These are phyloP conservation scores for Talaromyces sp. DNA, from an alignment of 2,329 filamentous ascomycete species.

Conservation along the genomic window DNA sequence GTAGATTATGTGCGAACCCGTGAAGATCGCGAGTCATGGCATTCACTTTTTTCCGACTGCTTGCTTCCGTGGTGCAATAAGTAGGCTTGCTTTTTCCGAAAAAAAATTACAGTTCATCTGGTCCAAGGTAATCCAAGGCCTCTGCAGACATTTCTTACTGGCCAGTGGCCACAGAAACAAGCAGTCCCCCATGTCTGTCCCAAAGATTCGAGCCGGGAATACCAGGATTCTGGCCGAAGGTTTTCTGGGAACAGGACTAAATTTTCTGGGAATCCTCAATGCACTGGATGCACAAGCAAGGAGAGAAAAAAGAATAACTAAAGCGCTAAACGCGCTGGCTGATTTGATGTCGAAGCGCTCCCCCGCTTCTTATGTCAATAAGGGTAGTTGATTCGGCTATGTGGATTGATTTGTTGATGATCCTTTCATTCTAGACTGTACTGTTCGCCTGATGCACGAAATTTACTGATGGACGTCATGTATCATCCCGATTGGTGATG, in stretches of 20 bases:
- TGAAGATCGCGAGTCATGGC: constrained; percentile 12
- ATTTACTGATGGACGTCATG: not conserved
- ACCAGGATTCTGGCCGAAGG: not conserved
- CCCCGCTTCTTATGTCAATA: not conserved
- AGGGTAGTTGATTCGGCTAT: too few relatives aligned
- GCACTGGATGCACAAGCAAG: not conserved
- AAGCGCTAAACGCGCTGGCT: not conserved
- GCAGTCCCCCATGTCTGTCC: not conserved
- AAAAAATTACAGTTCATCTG: too few relatives aligned
- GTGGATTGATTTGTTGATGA: not conserved
- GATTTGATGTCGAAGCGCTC: constrained; percentile 3
- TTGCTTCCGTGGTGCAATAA: not conserved
- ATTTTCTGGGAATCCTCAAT: not conserved
- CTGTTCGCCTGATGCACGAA: not conserved
- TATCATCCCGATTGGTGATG: not conserved
- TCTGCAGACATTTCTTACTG: not conserved
- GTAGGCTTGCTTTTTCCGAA: not conserved
- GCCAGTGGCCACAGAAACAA: too few relatives aligned
- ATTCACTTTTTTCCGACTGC: not conserved
- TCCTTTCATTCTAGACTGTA: not conserved
- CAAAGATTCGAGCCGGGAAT: not conserved
- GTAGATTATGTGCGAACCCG: constrained; percentile 3
- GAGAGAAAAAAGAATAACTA: not conserved
- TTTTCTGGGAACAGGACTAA: not conserved
- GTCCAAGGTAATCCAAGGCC: too few relatives aligned